Base-by-base conservation (phyloP, 176 grass and related monocot genomes). In the Carex scoparia region DNA sequence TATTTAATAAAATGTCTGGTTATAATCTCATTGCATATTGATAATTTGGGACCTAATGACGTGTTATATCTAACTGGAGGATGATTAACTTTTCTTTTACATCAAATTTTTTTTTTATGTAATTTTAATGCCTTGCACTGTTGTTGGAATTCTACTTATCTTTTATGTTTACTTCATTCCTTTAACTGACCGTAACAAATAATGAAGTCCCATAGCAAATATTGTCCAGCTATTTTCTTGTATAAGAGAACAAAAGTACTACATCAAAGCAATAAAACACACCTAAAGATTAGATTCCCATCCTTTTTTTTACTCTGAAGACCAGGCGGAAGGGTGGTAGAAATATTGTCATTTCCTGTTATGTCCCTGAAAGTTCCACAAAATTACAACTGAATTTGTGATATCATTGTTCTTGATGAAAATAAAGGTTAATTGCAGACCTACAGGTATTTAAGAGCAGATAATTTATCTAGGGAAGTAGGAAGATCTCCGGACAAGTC, bases 401-500 rank as follows among this genome's bases (percentile, higher is more conserved):
- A 12, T 8, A 40, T 19, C 7, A 13, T n/a, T 11, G 37, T 61
- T 42, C 14, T 48, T 42, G 11, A 44, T 6, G 40, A 62, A 75
- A 42, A 27, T 6, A 10, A 42, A 79, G 33, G 10, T 5, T 5
- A 32, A 65, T 86, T 12, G 53, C 53, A 60, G 16, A 80, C 84
- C 55, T 91, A 91, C 90, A 91, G 44, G 62, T 72, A 91, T 61
- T 18, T 63, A 60, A 91, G 87, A 70, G 82, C 67, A 71, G 82
- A 14, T 69, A 89, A 64, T 80, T 85, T 30, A 30, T 49, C 76
- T 4, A 91, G 65, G 79, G 69, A 89, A 75, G 70, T 82, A 74
- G 87, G 84, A 28, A 91, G 35, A 79, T 62, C 12, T 3, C 87
- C 87, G 10, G 84, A 89, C n/a, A 91, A 53, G 11, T 64, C 88